phyloP scores from a whole-genome alignment of 768 basidiomycete genomes.

The Hericium erinaceus region DNA sequence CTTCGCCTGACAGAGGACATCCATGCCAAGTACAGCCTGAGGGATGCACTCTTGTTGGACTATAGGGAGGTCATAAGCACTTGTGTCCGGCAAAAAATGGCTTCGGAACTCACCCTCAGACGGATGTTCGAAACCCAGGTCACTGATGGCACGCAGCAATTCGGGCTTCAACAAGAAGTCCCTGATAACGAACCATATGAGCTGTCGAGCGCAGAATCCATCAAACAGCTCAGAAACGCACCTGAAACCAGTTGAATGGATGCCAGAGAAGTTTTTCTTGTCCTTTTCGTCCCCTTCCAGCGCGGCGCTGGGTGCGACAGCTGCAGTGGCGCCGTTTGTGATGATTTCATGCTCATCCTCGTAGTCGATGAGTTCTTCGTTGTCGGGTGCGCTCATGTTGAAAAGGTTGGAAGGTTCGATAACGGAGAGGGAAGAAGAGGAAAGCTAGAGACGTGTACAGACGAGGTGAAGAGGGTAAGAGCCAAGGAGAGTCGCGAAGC shows the following conservation, averaged over 20 bases:
- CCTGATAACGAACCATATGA: slow-evolving; percentile 31
- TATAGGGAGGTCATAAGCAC: slow-evolving; percentile 22
- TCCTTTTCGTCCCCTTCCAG: slow-evolving; percentile 50
- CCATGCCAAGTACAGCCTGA: slow-evolving; percentile 98
- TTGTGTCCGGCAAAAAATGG: background rate
- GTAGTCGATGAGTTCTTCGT: slow-evolving; percentile 91
- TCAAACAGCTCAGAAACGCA: slow-evolving; percentile 25
- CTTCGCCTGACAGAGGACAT: slow-evolving; percentile 98
- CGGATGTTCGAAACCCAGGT: slow-evolving; percentile 99
- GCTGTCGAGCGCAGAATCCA: too few relatives aligned
- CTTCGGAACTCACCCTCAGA: slow-evolving; percentile 70
- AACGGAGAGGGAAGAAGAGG: slow-evolving; percentile 20
- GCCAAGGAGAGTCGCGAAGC: slow-evolving; percentile 17
- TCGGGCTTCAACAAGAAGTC: slow-evolving; percentile 99
- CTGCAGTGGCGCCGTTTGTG: slow-evolving; percentile 45
- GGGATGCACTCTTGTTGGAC: slow-evolving; percentile 99
- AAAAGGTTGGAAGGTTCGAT: slow-evolving; percentile 5
- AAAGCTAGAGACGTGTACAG: slow-evolving; percentile 20
- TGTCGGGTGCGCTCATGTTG: slow-evolving; percentile 75
- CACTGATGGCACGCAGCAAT: slow-evolving; percentile 92
- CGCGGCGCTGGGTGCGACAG: slow-evolving; percentile 37
- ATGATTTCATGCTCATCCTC: slow-evolving; percentile 83
- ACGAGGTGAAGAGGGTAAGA: slow-evolving; percentile 7
- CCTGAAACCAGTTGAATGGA: slow-evolving; percentile 99
- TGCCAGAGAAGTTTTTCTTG: slow-evolving; percentile 98